Base-by-base conservation (phyloP, 2,329 filamentous ascomycete genomes). In the Juglanconis sp. region DNA sequence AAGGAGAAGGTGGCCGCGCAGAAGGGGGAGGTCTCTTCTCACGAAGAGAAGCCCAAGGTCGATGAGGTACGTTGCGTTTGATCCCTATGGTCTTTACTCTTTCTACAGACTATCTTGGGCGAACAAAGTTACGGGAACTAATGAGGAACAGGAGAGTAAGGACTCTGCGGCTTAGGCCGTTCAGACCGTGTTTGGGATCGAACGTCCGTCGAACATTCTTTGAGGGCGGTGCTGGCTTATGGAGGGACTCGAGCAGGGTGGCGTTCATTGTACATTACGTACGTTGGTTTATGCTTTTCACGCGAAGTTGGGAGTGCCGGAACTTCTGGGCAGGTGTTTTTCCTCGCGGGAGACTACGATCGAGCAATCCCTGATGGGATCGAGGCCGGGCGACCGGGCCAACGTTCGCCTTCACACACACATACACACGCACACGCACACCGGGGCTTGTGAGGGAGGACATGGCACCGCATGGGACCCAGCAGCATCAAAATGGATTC, bases 141-240 rank as follows among this genome's bases (percentile, higher is more conserved):
- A 63, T 48, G 11, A 15, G 31, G 9, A 31, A 53, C 55, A 72
- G 68, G 64, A 68, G 64, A 56, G 63, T 53, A 71, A 70, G 63
- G 75, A 77, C 59, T 68, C 75, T n/a, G 64, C 71, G 31, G 72
- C 74, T 57, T 78, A 68, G 66, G 62, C 50, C 24, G 9, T 31
- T 11, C 38, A 15, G 15, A 40, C 7, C 6, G 46, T 34, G 36
- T 24, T 24, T n/a, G 17, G 24, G 31, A 24, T 40, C 36, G 52
- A 47, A 24, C 30, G 49, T n/a, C 5, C 17, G 53, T 34, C 32
- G n/a, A n/a, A 32, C 31, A 24, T 42, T 15, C 34, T 30, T 49
- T 34, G 30, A 15, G 24, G 49, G 32, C 7, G 35, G 13, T 11
- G 49, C 32, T 53, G 48, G 31, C 36, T 40, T 40, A 11, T 46